phyloP scores from a whole-genome alignment of 768 basidiomycete species.

The Guyanaporus albipodus region DNA sequence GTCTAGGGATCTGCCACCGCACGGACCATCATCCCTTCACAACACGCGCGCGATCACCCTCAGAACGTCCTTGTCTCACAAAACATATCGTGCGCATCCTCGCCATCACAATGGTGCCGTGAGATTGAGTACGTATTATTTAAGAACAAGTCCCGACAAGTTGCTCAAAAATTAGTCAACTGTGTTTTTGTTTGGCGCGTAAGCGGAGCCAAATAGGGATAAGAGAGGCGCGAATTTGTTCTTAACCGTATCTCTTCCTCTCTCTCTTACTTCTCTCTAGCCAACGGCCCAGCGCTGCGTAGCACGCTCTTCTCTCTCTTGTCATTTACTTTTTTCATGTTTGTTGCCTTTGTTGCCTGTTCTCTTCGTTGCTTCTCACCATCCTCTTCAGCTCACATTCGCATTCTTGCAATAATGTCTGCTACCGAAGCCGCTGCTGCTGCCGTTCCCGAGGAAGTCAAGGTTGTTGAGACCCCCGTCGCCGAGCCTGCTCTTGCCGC shows the following conservation, averaged over 20 bases:
- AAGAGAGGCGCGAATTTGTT: conserved; percentile 37
- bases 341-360: conserved; percentile 22
- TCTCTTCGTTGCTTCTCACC: conserved; percentile 2
- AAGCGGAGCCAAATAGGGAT: conserved; percentile 41
- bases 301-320: conserved; percentile 60
- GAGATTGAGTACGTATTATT: conserved; percentile 3
- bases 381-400: conserved; percentile 48
- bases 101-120: conserved; percentile 4
- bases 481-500: conserved; percentile 30
- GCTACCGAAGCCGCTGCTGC: conserved; percentile 56
- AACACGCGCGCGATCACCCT: neutral
- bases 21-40: conserved; percentile 20
- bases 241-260: conserved; percentile 42
- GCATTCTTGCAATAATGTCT: conserved; percentile 76
- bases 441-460: conserved; percentile 50
- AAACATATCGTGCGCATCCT: neutral
- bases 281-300: conserved; percentile 50
- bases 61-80: neutral
- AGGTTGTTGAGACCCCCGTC: conserved; percentile 40
- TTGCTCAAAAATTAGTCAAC: conserved; percentile 29
- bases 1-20: conserved; percentile 28
- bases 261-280: conserved; percentile 56
- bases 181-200: conserved; percentile 37
- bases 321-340: conserved; percentile 51
- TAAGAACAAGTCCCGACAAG: conserved; percentile 5